These are phyloP conservation scores for Daldinia bambusicola DNA, from an alignment of 495 filamentous ascomycete genomes.

Conservation along the genomic window DNA sequence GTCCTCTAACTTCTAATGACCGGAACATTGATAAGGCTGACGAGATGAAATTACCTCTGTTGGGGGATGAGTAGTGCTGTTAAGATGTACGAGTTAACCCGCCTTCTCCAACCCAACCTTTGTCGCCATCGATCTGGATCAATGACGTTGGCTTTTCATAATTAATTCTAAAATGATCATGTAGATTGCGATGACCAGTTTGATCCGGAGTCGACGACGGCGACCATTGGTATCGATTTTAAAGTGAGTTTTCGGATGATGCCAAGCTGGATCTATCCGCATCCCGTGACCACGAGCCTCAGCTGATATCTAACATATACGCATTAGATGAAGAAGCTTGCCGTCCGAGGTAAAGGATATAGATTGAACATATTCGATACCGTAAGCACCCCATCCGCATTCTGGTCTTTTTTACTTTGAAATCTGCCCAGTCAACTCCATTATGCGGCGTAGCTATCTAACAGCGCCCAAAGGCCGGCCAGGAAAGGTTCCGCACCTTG, in stretches of 20 bases:
- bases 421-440: neutral
- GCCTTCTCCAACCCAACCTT: neutral
- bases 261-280: neutral
- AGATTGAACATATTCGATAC: conserved; percentile 69
- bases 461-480: conserved; percentile 52
- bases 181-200: conserved; percentile 69
- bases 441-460: conserved; percentile 11
- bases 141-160: neutral
- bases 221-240: conserved; percentile 71
- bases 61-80: conserved; percentile 34
- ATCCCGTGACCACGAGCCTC: neutral
- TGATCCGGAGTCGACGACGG: conserved; percentile 65
- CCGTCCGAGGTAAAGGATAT: conserved; percentile 65
- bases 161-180: conserved; percentile 3
- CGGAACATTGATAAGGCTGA: conserved; percentile 18
- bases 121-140: neutral
- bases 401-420: neutral
- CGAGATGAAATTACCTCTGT: conserved; percentile 13
- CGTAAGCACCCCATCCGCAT: conserved; percentile 46
- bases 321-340: conserved; percentile 56
- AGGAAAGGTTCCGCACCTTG: conserved; percentile 70
- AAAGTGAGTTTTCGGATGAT: conserved; percentile 53
- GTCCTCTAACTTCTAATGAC: conserved; percentile 1
- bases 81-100: conserved; percentile 55
- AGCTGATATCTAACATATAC: neutral